Evolutionary conservation across 352 stramenopile species (phyloP).

Genomic region (Pythium scleroteichum): DNA sequence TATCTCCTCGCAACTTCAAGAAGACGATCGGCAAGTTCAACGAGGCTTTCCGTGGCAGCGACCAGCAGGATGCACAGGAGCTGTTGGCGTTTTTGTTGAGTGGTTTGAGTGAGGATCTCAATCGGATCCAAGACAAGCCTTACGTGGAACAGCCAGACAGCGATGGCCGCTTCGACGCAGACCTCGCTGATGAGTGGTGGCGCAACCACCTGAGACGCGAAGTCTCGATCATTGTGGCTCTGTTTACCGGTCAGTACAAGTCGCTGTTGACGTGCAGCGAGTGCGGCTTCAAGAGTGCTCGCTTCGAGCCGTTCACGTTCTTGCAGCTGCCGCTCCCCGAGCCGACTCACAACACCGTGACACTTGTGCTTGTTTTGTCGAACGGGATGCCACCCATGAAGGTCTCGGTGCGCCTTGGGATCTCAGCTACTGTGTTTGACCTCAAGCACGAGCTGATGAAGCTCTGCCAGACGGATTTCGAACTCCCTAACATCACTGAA

Average conservation of each 20-base stretch:
- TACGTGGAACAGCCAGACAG: slow-evolving; percentile 98
- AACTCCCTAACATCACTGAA: slow-evolving; percentile 57
- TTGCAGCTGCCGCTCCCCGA: slow-evolving; percentile 87
- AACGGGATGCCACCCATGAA: slow-evolving; percentile 76
- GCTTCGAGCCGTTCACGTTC: slow-evolving; percentile 94
- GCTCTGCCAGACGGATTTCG: slow-evolving; percentile 76
- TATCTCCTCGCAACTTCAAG: slow-evolving; percentile 94
- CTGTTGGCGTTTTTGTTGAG: slow-evolving; percentile 96
- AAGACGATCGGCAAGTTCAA: slow-evolving; percentile 94
- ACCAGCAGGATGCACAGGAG: slow-evolving; percentile 99
- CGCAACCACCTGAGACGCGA: slow-evolving; percentile 97
- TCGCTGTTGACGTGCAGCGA: slow-evolving; percentile 95
- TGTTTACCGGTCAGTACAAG: slow-evolving; percentile 99
- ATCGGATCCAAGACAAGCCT: slow-evolving; percentile 95
- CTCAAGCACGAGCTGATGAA: slow-evolving; percentile 86
- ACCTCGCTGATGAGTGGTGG: slow-evolving; percentile 99
- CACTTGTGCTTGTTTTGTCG: slow-evolving; percentile 73
- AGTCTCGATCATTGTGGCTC: slow-evolving; percentile 98
- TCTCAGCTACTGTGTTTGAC: slow-evolving; percentile 85
- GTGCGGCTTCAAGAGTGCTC: slow-evolving; percentile 94
- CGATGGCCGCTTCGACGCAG: slow-evolving; percentile 96
- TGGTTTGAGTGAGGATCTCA: slow-evolving; percentile 98
- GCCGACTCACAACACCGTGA: slow-evolving; percentile 82
- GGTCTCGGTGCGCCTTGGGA: slow-evolving; percentile 76
- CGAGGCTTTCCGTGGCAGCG: slow-evolving; percentile 95